Evolutionary conservation across 768 basidiomycete genomes (phyloP).

Genomic region (Lentinula sp.): DNA sequence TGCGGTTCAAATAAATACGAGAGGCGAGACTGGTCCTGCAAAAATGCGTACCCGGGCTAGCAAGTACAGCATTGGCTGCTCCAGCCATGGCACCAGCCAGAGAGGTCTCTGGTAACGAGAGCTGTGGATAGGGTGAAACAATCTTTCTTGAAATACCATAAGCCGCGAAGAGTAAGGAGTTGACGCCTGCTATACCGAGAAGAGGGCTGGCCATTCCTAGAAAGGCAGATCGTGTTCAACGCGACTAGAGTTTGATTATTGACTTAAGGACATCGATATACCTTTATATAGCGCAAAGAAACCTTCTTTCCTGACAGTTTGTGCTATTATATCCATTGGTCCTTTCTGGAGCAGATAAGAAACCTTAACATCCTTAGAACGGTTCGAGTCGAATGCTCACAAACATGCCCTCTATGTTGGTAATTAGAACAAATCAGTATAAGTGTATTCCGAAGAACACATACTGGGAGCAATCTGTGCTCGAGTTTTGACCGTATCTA

Average conservation of each 20-base stretch:
- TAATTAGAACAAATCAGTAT: neutral
- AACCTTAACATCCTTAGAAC: neutral
- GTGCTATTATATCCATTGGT: conserved; percentile 82
- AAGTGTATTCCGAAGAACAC: conserved; percentile 16
- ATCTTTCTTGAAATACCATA: conserved; percentile 78
- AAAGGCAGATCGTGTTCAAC: neutral
- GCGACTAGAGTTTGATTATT: neutral
- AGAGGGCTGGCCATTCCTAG: conserved; percentile 88
- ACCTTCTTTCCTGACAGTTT: conserved; percentile 85
- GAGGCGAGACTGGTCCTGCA: neutral
- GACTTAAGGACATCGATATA: conserved; percentile 17
- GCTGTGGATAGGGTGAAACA: conserved; percentile 83
- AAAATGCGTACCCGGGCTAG: conserved; percentile 66
- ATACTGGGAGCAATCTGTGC: conserved; percentile 83
- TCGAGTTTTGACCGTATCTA: conserved; percentile 85
- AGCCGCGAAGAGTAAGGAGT: conserved; percentile 89
- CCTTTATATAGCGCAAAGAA: conserved; percentile 95
- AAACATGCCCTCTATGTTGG: conserved; percentile 71
- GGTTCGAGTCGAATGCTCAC: conserved; percentile 38
- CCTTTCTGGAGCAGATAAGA: conserved; percentile 55
- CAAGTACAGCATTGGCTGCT: conserved; percentile 82
- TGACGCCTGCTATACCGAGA: conserved; percentile 91
- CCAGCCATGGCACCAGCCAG: conserved; percentile 91
- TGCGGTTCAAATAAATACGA: conserved; percentile 17
- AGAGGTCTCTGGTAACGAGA: conserved; percentile 75